A percentile compares a stretch with the other conserved stretches of the same genome.
These are phyloP conservation scores for Ligustrum vulgare DNA, from an alignment of 257 asterid genomes.

Conservation along the genomic window DNA sequence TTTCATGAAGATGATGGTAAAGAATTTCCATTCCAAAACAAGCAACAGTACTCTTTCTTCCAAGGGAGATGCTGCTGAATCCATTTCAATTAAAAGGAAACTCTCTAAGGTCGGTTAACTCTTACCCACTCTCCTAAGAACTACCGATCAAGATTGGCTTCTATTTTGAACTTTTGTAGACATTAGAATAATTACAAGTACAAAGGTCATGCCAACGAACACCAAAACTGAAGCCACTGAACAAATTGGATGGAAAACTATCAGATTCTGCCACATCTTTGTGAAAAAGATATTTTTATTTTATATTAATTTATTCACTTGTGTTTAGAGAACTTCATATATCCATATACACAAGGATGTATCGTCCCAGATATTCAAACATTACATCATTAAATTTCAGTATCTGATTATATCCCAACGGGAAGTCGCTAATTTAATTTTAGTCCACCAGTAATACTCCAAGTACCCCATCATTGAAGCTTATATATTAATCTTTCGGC, in stretches of 20 bases:
- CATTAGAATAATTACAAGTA: slow-evolving; percentile 16
- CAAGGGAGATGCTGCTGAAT: slow-evolving; percentile 38
- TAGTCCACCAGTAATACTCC: background rate
- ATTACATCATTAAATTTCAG: background rate
- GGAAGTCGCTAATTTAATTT: background rate
- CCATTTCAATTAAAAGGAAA: slow-evolving; percentile 52
- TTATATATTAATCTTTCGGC: background rate
- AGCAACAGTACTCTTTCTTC: slow-evolving; percentile 38
- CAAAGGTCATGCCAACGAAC: slow-evolving; percentile 12
- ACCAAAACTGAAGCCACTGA: background rate
- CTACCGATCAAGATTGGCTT: slow-evolving; percentile 5
- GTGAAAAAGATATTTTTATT: slow-evolving; percentile 3
- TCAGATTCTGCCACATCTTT: background rate
- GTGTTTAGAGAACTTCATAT: background rate
- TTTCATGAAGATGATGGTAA: slow-evolving; percentile 67
- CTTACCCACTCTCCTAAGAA: slow-evolving; percentile 20
- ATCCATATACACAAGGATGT: background rate
- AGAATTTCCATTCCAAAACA: slow-evolving; percentile 47
- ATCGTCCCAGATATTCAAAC: background rate
- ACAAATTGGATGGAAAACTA: background rate
- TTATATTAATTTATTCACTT: slow-evolving; percentile 4
- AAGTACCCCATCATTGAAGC: background rate
- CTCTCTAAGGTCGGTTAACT: slow-evolving; percentile 63
- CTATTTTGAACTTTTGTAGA: slow-evolving; percentile 5
- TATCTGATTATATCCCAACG: background rate